Conservation (phyloP, 1,284 basidiomycete genomes). For the Cystobasidium sp. region DNA sequence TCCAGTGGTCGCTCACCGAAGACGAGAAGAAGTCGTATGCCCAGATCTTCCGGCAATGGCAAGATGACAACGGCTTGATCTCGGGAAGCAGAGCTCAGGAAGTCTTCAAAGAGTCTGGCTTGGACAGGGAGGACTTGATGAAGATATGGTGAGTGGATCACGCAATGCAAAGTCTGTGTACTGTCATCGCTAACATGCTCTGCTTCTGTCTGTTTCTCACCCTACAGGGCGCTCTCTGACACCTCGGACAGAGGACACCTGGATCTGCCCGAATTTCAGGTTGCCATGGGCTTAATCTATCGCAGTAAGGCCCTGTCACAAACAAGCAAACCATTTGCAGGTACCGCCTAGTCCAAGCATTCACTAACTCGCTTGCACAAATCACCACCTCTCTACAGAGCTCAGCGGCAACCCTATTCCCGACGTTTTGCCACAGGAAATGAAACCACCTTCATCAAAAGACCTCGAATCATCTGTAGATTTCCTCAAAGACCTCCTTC, state of each 20-base stretch:
- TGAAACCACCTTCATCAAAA: constrained; percentile 87
- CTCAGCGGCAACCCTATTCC: constrained; percentile 93
- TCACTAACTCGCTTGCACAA: neutral
- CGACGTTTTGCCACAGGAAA: constrained; percentile 80
- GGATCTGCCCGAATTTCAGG: constrained; percentile 95
- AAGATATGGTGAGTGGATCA: constrained; percentile 77
- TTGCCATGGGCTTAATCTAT: constrained; percentile 98
- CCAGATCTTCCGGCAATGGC: constrained; percentile 96
- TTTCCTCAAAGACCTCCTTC: constrained; percentile 86
- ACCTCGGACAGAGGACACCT: constrained; percentile 88
- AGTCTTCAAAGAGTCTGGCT: constrained; percentile 92
- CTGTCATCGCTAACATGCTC: neutral
- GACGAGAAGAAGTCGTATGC: constrained; percentile 97
- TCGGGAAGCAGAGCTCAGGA: constrained; percentile 81
- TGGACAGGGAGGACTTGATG: constrained; percentile 87
- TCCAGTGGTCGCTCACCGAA: constrained; percentile 87
- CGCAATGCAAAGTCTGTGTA: neutral
- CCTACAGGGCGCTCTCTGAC: constrained; percentile 80
- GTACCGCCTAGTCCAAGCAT: neutral
- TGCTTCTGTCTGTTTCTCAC: constrained; percentile 10
- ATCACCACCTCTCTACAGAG: constrained; percentile 61
- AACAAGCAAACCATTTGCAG: too few species aligned
- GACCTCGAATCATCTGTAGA: constrained; percentile 91
- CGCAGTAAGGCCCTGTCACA: constrained; percentile 67
- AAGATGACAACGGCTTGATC: constrained; percentile 84